Percentiles rank a stretch among this genome's conserved stretches.
These are phyloP conservation scores for Didymella keratinophila DNA, from an alignment of 2,329 filamentous ascomycete genomes.

Conservation along the genomic window DNA sequence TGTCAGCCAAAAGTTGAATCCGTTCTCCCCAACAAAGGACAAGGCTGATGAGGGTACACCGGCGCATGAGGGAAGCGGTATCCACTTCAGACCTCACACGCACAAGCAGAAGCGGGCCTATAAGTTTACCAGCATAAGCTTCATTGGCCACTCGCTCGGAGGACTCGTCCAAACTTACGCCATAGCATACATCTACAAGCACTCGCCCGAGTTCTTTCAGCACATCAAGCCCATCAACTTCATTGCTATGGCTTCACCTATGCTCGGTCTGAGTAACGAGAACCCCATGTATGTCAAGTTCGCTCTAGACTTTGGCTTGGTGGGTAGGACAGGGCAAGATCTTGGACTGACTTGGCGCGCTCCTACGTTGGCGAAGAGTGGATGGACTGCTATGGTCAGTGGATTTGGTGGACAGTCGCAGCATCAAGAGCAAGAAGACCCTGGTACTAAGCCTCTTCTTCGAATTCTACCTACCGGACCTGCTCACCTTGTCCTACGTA, in stretches of 20 bases:
- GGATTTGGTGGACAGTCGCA: slow-evolving; percentile 72
- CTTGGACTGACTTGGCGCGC: slow-evolving; percentile 93
- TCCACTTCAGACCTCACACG: slow-evolving; percentile 58
- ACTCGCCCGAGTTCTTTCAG: slow-evolving; percentile 90
- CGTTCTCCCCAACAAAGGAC: slow-evolving; percentile 54
- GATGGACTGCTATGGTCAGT: slow-evolving; percentile 87
- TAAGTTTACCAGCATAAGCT: slow-evolving; percentile 92
- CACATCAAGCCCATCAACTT: slow-evolving; percentile 89
- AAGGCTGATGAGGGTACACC: slow-evolving; percentile 58
- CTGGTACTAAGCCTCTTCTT: slow-evolving; percentile 86
- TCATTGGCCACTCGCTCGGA: slow-evolving; percentile 89
- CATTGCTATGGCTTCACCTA: slow-evolving; percentile 84
- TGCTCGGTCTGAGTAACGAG: slow-evolving; percentile 92
- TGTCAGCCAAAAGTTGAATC: slow-evolving; percentile 58
- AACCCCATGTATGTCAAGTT: slow-evolving; percentile 98
- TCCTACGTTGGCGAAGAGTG: slow-evolving; percentile 82
- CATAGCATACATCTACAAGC: slow-evolving; percentile 94
- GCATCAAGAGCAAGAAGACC: slow-evolving; percentile 67
- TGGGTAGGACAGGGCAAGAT: slow-evolving; percentile 95
- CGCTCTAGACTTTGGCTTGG: slow-evolving; percentile 92
- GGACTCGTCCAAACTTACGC: slow-evolving; percentile 93
- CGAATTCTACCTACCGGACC: slow-evolving; percentile 90
- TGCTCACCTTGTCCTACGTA: slow-evolving; percentile 83
- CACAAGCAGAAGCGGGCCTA: slow-evolving; percentile 67
- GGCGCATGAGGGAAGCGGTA: slow-evolving; percentile 68